Conservation (phyloP, 257 asterid genomes). For the Salvia rosmarinus region DNA sequence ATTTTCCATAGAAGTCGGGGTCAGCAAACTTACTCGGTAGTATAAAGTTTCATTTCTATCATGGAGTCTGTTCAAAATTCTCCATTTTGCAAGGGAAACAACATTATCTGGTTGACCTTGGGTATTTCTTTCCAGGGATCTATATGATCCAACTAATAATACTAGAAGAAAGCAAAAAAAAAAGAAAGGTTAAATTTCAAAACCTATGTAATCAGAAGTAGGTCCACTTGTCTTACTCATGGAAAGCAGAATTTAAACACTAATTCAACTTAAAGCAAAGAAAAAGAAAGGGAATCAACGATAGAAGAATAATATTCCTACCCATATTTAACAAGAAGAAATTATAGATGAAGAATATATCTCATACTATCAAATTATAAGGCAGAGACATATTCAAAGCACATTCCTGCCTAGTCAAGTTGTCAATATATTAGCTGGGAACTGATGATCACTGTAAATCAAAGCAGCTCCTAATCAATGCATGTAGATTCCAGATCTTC, state of each 20-base stretch:
- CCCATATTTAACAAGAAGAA: not conserved
- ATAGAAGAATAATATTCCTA: slow-evolving; percentile 1
- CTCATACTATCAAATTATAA: slow-evolving; percentile 20
- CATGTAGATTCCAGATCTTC: slow-evolving; percentile 71
- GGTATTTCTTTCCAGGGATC: slow-evolving; percentile 87
- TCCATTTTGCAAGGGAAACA: slow-evolving; percentile 92
- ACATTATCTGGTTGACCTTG: slow-evolving; percentile 66
- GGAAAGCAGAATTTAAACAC: slow-evolving; percentile 19
- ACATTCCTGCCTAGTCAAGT: slow-evolving; percentile 22
- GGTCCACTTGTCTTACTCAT: slow-evolving; percentile 16
- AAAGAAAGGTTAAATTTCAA: slow-evolving; percentile 29
- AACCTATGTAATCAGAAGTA: not conserved
- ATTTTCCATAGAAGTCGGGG: slow-evolving; percentile 20
- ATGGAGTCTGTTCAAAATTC: slow-evolving; percentile 93
- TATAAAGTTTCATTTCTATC: slow-evolving; percentile 98
- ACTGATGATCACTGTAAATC: slow-evolving; percentile 14
- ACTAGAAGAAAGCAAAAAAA: slow-evolving; percentile 38
- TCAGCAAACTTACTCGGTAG: slow-evolving; percentile 75
- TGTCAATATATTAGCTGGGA: not conserved
- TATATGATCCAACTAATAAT: slow-evolving; percentile 84
- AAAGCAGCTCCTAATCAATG: slow-evolving; percentile 42
- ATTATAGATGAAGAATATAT: not conserved
- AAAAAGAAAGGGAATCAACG: slow-evolving; percentile 21
- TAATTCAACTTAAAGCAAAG: not conserved
- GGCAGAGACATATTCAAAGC: slow-evolving; percentile 6